Evolutionary conservation across 352 stramenopile species (phyloP), one percentile per base, ranked within the genome.

Genomic region (Phytophthora kernoviae): DNA sequence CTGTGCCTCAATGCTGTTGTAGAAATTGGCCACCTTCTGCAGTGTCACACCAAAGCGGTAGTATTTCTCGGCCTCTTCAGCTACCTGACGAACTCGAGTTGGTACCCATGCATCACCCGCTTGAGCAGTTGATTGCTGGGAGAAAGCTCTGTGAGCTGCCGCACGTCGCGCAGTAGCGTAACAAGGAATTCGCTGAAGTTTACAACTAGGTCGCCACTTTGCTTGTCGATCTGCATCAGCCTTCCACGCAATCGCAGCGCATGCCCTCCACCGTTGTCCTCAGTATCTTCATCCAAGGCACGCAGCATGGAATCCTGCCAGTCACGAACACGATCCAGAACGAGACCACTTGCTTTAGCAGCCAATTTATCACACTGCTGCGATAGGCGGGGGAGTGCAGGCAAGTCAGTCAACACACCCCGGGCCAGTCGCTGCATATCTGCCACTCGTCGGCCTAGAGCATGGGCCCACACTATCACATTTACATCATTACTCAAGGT

Each of bases 11-110:
- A 98, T 96, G 54, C 87, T 97, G 79, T 98, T 98, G 85, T 98
- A 98, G 62, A 98, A 98, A 54, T 97, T 98, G 1, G 96, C 92
- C 6, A 98, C 90, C 66, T 98, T 98, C 61, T 98, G 97, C 17
- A 98, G 75, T 48, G 93, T 94, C 8, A 98, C 91, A 12, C 91
- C 94, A 63, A 96, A 98, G 15, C 92, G 89, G 65, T 98, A 98
- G 79, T 96, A 98, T 54, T 93, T 94, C 65, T 98, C 94, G 0
- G 84, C 91, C 42, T 97, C 88, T 10, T 84, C 75, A 0, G 83
- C 87, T n/a, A 93, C 75, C 50, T 92, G 76, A 51, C 78, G 73
- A 9, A 96, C 80, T 4, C 80, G 67, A 22, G 68, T 46, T 4
- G 86, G 82, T 2, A 95, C 84, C 86, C 86, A 95, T 11, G 79